Conservation (phyloP, 495 filamentous ascomycete species). For the Penicillium daleae region DNA sequence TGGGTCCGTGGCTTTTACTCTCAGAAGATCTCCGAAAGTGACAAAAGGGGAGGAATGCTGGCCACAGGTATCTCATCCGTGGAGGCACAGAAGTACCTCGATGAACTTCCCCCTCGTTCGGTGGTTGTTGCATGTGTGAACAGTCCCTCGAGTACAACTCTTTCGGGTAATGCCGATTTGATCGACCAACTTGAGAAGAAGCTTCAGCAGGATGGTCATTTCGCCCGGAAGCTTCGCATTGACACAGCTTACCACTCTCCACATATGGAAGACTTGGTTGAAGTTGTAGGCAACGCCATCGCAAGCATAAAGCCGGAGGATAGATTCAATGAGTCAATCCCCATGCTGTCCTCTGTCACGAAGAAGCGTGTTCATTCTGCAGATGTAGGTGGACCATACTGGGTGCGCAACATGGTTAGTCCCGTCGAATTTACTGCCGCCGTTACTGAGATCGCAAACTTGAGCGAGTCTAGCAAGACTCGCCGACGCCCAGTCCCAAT, state of each 20-base stretch:
- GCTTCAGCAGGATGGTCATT: conserved; percentile 39
- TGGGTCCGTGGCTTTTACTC: conserved; percentile 48
- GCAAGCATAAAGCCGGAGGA: conserved; percentile 24
- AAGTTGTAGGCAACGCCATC: conserved; percentile 24
- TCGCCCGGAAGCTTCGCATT: conserved; percentile 48
- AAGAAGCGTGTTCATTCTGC: conserved; percentile 24
- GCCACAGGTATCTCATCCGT: conserved; percentile 30
- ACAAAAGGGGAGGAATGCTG: conserved; percentile 46
- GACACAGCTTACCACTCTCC: conserved; percentile 61
- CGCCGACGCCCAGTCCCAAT: conserved; percentile 26
- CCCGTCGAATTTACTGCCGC: conserved; percentile 49
- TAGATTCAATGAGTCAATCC: conserved; percentile 20
- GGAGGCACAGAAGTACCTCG: conserved; percentile 29
- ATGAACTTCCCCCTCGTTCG: conserved; percentile 5
- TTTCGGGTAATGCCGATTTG: conserved; percentile 43
- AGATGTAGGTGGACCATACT: conserved; percentile 39
- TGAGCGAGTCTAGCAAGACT: conserved; percentile 24
- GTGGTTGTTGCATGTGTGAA: conserved; percentile 52
- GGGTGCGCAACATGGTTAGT: conserved; percentile 48
- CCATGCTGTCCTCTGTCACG: conserved; percentile 46
- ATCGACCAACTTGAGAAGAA: conserved; percentile 38
- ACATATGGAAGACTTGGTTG: conserved; percentile 41
- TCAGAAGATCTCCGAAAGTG: conserved; percentile 33
- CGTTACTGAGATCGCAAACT: conserved; percentile 17
- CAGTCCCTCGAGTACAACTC: conserved; percentile 46